Conservation (phyloP, 2,329 filamentous ascomycete species). For the Aspergillus proliferans region DNA sequence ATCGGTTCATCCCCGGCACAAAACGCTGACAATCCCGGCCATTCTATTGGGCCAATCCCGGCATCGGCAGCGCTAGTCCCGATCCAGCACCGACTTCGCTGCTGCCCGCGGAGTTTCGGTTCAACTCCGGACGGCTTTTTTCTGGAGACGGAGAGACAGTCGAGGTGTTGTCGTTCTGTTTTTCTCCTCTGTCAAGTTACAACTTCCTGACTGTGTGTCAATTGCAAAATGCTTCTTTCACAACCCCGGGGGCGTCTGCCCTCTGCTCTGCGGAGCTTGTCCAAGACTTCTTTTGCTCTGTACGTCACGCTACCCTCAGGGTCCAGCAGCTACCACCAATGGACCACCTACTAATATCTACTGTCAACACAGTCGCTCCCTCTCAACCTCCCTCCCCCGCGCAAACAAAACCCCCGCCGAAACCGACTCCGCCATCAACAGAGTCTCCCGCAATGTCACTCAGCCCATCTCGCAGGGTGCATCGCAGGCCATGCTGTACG, state of each 20-base stretch:
- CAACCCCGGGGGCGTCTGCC: slow-evolving; percentile 25
- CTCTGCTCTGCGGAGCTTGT: slow-evolving; percentile 19
- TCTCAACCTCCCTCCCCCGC: slow-evolving; percentile 43
- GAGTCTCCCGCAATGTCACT: slow-evolving; percentile 75
- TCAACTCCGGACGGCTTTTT: slow-evolving; percentile 1
- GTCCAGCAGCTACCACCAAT: not conserved
- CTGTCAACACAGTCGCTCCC: slow-evolving; percentile 21
- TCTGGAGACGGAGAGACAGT: not conserved
- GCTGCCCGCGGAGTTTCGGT: slow-evolving; percentile 6
- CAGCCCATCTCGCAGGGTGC: slow-evolving; percentile 97
- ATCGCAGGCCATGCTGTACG: slow-evolving; percentile 98
- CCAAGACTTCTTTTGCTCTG: slow-evolving; percentile 6
- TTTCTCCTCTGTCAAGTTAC: slow-evolving; percentile 1
- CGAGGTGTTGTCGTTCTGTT: not conserved
- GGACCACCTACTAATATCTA: not conserved
- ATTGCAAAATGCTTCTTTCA: slow-evolving; percentile 21
- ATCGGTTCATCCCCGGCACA: not conserved
- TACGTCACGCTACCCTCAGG: not conserved
- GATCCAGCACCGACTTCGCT: slow-evolving; percentile 13
- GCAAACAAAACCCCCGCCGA: slow-evolving; percentile 37
- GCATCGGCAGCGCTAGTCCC: slow-evolving; percentile 7
- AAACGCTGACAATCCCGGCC: slow-evolving; percentile 8
- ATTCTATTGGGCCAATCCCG: slow-evolving; percentile 10
- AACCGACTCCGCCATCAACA: slow-evolving; percentile 62
- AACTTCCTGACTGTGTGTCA: not conserved